Evolutionary conservation across 345 rosid species (phyloP).

Genomic region (Bruguiera sexangula): DNA sequence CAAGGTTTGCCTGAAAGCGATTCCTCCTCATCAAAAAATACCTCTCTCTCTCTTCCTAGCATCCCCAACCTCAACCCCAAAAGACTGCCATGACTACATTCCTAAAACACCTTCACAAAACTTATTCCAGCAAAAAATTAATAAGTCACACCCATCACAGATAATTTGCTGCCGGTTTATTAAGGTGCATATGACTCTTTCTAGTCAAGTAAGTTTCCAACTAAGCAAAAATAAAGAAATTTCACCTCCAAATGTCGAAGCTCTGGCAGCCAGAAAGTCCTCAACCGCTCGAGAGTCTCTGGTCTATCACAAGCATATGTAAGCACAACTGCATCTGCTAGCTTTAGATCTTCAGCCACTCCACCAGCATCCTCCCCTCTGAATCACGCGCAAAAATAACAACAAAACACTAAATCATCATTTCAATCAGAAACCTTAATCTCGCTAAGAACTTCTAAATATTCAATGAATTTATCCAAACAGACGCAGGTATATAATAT

Average conservation of each 20-base stretch:
- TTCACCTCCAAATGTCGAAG: conserved; percentile 57
- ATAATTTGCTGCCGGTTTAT: background rate
- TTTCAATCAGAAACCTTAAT: no score
- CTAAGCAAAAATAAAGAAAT: background rate
- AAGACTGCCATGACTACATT: background rate
- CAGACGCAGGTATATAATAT: no score
- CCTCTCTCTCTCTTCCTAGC: no score
- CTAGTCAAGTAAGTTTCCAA: no score
- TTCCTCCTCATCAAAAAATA: no score
- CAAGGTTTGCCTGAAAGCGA: no score
- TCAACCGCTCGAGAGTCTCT: conserved; percentile 60
- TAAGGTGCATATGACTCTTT: background rate
- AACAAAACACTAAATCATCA: no score
- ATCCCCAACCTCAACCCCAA: no score
- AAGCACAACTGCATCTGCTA: conserved; percentile 81
- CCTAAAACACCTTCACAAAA: background rate
- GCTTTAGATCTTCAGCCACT: conserved; percentile 62
- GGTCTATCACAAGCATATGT: conserved; percentile 70
- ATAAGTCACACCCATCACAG: background rate
- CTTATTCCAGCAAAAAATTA: background rate
- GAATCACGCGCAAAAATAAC: conserved; percentile 7
- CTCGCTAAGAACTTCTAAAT: no score
- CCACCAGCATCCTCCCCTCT: conserved; percentile 63
- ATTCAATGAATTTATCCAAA: no score
- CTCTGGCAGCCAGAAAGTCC: conserved; percentile 79